These are phyloP conservation scores for Mayamaea pseudoterrestris DNA, from an alignment of 108 stramenopile species.

Conservation along the genomic window DNA sequence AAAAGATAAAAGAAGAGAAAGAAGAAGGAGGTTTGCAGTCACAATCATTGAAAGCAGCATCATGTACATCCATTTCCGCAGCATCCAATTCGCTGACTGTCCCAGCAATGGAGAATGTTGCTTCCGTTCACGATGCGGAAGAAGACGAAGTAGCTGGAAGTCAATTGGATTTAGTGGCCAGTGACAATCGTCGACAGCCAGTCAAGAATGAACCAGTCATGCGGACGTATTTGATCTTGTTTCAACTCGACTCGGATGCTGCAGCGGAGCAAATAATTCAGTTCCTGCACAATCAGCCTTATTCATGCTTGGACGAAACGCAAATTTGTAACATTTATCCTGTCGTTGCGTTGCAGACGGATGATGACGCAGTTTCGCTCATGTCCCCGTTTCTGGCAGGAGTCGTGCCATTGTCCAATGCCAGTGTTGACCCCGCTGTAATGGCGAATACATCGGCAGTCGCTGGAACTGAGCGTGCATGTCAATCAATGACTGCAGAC, in stretches of 20 bases:
- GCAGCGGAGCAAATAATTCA: slow-evolving; percentile 46
- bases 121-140: background rate
- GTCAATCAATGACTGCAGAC: too few species aligned
- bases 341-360: slow-evolving; percentile 36
- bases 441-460: too few species aligned
- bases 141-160: background rate
- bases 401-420: background rate
- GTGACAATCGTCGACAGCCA: too few species aligned
- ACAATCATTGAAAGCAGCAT: slow-evolving; percentile 7
- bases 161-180: too few species aligned
- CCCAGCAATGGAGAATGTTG: slow-evolving; percentile 6
- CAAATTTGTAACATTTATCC: slow-evolving; percentile 41
- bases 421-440: too few species aligned
- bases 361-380: slow-evolving; percentile 45
- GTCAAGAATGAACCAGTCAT: background rate
- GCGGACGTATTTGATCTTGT: slow-evolving; percentile 44
- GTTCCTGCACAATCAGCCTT: slow-evolving; percentile 53
- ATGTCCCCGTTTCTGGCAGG: slow-evolving; percentile 53
- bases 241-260: slow-evolving; percentile 34
- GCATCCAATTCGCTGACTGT: slow-evolving; percentile 1
- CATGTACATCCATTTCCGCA: background rate
- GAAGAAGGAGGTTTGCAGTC: slow-evolving; percentile 9
- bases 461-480: too few species aligned
- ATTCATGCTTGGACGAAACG: slow-evolving; percentile 55
- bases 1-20: background rate